Evolutionary conservation across 129 eudicot genomes (phyloP), one percentile per base, ranked within the genome.

Genomic region (Flaveria linearis): DNA sequence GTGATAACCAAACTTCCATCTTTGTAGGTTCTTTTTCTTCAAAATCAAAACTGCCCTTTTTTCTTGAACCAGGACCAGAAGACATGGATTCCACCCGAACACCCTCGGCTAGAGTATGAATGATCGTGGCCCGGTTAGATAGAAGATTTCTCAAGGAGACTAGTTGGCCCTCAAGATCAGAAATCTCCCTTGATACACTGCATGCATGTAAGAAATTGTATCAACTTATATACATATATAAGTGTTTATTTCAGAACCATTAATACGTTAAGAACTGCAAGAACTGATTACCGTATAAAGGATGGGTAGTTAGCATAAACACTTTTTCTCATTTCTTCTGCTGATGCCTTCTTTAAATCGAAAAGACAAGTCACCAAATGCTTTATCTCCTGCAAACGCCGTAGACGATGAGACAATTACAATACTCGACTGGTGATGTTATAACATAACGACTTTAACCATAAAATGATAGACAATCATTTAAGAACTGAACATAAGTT

Each of bases 271-370:
- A 45, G 13, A 45, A 45, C 12, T 45, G 14, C 13, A 14, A 49
- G 5, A 45, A 33, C 3, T 72, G 11, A 74, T 73, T 64, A 91
- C 99, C 97, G 88, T 50, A 94, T 91, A 73, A 94, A 94, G 50
- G 99, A 86, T 36, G 96, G 58, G 81, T 94, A 94, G 71, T 94
- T 94, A 69, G 99, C 99, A 83, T 94, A 94, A 7, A 94, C 97
- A 75, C 96, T 94, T 80, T 84, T 94, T n/a, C 99, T 93, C 98
- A 93, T 93, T 77, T 93, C 97, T 87, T 93, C 98, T 22, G 98
- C 97, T 5, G 98, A 93, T 22, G 92, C 99, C 78, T 91, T 91
- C 90, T 87, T 89, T 56, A 94, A 75, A 73, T 88, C 94, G 9
- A 84, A 57, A 60, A 94, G 97, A 80, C 87, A 76, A 20, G 50